Conservation (phyloP, 2,329 filamentous ascomycete genomes). For the Diaporthe sp. region DNA sequence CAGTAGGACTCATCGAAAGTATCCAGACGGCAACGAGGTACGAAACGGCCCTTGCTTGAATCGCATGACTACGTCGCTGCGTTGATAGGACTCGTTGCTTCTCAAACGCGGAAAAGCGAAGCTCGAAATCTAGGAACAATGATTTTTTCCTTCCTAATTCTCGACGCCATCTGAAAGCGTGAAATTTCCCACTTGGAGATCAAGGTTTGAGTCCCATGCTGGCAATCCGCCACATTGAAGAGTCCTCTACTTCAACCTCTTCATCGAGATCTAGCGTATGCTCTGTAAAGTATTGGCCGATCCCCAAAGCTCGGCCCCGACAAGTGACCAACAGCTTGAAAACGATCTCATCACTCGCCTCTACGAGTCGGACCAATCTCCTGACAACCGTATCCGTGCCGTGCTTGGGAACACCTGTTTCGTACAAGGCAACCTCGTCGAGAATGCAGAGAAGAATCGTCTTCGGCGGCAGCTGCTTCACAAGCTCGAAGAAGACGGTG, state of each 20-base stretch:
- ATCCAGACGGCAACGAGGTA: not conserved
- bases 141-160: not conserved
- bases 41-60: not conserved
- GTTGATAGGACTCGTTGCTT: not conserved
- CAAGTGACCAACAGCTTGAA: constrained; percentile 25
- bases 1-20: not conserved
- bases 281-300: not conserved
- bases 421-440: constrained; percentile 24
- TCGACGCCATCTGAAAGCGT: not conserved
- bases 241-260: constrained; percentile 11
- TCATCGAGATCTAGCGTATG: not conserved
- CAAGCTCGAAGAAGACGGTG: constrained; percentile 2
- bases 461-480: constrained; percentile 8
- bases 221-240: constrained; percentile 3
- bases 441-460: constrained; percentile 18
- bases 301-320: not conserved
- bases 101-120: not conserved
- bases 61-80: not conserved
- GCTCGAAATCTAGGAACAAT: not conserved
- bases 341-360: not conserved
- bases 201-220: not conserved
- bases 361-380: not conserved
- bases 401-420: not conserved
- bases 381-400: not conserved
- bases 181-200: not conserved